Percentiles rank a stretch among this genome's conserved stretches.
Conservation (phyloP, 495 filamentous ascomycete genomes). For the Pyrenula massariospora region DNA sequence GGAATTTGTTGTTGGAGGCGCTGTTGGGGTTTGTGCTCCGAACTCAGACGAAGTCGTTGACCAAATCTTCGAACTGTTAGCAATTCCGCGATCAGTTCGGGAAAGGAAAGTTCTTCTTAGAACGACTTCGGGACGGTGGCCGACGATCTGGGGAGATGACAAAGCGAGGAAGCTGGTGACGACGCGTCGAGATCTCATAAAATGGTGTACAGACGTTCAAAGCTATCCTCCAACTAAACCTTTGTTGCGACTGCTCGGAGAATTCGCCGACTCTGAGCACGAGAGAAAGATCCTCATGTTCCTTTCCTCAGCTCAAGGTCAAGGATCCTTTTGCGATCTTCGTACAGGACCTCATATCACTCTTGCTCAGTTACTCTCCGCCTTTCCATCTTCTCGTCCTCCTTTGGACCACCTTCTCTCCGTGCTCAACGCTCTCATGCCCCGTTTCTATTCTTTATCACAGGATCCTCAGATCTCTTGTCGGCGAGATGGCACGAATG, state of each 20-base stretch:
- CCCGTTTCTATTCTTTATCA: slow-evolving; percentile 93
- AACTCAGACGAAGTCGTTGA: slow-evolving; percentile 72
- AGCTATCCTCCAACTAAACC: slow-evolving; percentile 84
- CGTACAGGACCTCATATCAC: slow-evolving; percentile 80
- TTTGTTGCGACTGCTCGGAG: slow-evolving; percentile 75
- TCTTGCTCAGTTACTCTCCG: slow-evolving; percentile 71
- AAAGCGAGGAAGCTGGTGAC: slow-evolving; percentile 70
- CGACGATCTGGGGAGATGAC: slow-evolving; percentile 97
- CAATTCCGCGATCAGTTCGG: slow-evolving; percentile 63
- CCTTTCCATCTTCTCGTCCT: slow-evolving; percentile 85
- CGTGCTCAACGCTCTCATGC: slow-evolving; percentile 78
- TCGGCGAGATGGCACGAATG: slow-evolving; percentile 49
- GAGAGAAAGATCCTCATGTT: slow-evolving; percentile 83
- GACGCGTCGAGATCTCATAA: slow-evolving; percentile 79
- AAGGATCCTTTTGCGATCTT: slow-evolving; percentile 89
- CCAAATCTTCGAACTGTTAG: slow-evolving; percentile 68
- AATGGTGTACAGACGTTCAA: slow-evolving; percentile 91
- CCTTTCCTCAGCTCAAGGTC: slow-evolving; percentile 80
- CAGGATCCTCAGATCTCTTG: slow-evolving; percentile 86
- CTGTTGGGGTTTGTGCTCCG: slow-evolving; percentile 83
- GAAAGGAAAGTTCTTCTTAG: slow-evolving; percentile 69
- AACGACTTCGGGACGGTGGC: slow-evolving; percentile 79
- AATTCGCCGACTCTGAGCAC: slow-evolving; percentile 64
- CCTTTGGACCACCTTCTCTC: slow-evolving; percentile 72
- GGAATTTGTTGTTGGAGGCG: slow-evolving; percentile 94